A percentile compares a stretch with the other conserved stretches of the same genome.
Evolutionary conservation across 1,284 basidiomycete species (phyloP).

Genomic region (Cryptococcus jaspeensis): DNA sequence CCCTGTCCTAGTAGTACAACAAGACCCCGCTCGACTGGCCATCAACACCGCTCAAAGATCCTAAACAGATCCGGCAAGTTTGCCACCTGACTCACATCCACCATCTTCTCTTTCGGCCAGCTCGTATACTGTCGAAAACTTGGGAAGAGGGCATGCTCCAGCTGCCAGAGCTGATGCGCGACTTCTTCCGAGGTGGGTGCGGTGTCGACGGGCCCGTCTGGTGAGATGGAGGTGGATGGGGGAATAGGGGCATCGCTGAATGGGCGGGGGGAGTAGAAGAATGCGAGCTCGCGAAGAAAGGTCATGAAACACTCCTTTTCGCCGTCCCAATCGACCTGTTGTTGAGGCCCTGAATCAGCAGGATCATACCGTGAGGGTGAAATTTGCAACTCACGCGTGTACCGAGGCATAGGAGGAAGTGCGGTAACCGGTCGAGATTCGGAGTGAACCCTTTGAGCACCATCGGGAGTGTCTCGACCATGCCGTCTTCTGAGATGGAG

Average conservation of each 20-base stretch:
- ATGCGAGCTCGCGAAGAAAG: constrained; percentile 84
- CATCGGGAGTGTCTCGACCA: constrained; percentile 72
- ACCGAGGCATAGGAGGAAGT: constrained; percentile 80
- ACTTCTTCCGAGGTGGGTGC: constrained; percentile 26
- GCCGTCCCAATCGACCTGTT: constrained; percentile 79
- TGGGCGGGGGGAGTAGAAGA: constrained; percentile 76
- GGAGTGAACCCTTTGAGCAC: constrained; percentile 81
- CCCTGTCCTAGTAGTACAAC: too few species aligned
- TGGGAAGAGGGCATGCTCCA: constrained; percentile 84
- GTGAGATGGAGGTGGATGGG: background rate
- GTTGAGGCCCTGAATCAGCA: constrained; percentile 10
- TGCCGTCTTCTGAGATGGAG: constrained; percentile 63
- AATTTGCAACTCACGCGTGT: constrained; percentile 61
- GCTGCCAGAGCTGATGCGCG: constrained; percentile 69
- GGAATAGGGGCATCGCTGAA: constrained; percentile 23
- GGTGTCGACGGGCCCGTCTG: constrained; percentile 4
- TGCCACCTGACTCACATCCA: constrained; percentile 81
- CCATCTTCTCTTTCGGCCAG: constrained; percentile 57
- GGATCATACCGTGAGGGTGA: background rate
- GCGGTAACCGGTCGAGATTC: constrained; percentile 78
- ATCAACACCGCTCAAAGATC: constrained; percentile 81
- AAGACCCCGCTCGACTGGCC: too few species aligned
- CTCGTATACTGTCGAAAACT: constrained; percentile 70
- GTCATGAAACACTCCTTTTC: constrained; percentile 83
- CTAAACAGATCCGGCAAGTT: constrained; percentile 83